Conservation (phyloP, 495 filamentous ascomycete species). For the Chaetomium cochliodes region DNA sequence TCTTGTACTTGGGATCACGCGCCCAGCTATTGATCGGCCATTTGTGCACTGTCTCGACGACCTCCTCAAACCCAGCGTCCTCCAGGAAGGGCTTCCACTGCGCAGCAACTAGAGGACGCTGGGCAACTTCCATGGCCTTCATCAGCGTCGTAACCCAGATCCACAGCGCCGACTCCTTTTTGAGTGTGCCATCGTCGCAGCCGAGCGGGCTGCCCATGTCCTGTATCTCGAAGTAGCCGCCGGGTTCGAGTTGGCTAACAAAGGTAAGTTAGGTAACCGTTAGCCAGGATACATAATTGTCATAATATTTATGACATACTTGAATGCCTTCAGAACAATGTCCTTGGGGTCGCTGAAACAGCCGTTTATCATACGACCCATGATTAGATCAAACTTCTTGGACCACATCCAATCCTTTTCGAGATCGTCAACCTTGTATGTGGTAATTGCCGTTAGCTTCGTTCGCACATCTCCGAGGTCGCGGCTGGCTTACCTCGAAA, state of each 20-base stretch:
- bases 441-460: not conserved
- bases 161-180: slow-evolving; percentile 26
- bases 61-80: slow-evolving; percentile 53
- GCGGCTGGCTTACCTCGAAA: not conserved
- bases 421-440: slow-evolving; percentile 41
- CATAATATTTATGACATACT: not conserved
- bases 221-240: slow-evolving; percentile 30
- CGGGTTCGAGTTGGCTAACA: slow-evolving; percentile 26
- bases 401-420: slow-evolving; percentile 49
- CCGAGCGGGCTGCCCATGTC: slow-evolving; percentile 40
- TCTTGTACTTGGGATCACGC: slow-evolving; percentile 53
- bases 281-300: not conserved
- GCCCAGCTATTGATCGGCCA: slow-evolving; percentile 54
- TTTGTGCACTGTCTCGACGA: slow-evolving; percentile 39
- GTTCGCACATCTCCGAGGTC: not conserved
- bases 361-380: slow-evolving; percentile 43
- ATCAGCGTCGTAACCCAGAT: slow-evolving; percentile 34
- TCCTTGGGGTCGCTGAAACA: slow-evolving; percentile 45
- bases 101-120: slow-evolving; percentile 31
- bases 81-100: slow-evolving; percentile 43
- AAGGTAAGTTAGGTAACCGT: not conserved
- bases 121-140: slow-evolving; percentile 28
- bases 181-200: slow-evolving; percentile 53
- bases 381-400: slow-evolving; percentile 49
- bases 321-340: slow-evolving; percentile 33